Evolutionary conservation across 345 rosid species (phyloP).

Genomic region (Euphorbia peplus): DNA sequence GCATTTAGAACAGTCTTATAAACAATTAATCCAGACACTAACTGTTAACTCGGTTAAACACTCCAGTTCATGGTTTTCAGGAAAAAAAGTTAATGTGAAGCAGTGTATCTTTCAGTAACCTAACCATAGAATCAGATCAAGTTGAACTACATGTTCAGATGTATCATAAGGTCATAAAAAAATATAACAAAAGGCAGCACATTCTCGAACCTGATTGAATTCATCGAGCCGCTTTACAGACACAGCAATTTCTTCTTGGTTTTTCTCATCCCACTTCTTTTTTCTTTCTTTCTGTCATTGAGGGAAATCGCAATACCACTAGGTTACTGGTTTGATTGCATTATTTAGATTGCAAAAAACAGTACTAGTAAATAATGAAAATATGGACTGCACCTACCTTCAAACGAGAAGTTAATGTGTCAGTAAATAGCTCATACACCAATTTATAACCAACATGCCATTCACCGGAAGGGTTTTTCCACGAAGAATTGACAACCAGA

Average conservation of each 20-base stretch:
- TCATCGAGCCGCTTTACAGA: slow-evolving; percentile 70
- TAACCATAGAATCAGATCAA: neutral
- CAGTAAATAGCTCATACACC: slow-evolving; percentile 73
- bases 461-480: slow-evolving; percentile 91
- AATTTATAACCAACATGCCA: slow-evolving; percentile 95
- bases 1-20: neutral
- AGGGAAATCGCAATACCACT: slow-evolving; percentile 7
- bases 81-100: neutral
- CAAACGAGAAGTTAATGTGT: slow-evolving; percentile 64
- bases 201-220: slow-evolving; percentile 66
- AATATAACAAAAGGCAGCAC: slow-evolving; percentile 17
- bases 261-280: slow-evolving; percentile 86
- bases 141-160: neutral
- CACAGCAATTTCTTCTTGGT: slow-evolving; percentile 79
- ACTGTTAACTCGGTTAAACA: slow-evolving; percentile 7
- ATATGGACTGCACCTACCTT: slow-evolving; percentile 46
- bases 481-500: slow-evolving; percentile 69
- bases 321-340: neutral
- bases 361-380: neutral
- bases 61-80: neutral
- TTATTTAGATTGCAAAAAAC: too few species aligned
- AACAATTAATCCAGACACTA: slow-evolving; percentile 11
- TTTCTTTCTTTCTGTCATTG: slow-evolving; percentile 64
- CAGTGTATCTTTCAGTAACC: neutral
- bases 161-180: neutral